A percentile compares a stretch with the other conserved stretches of the same genome.
Conservation (phyloP, 1,139 yeast genomes). For the Taphrina populina region DNA sequence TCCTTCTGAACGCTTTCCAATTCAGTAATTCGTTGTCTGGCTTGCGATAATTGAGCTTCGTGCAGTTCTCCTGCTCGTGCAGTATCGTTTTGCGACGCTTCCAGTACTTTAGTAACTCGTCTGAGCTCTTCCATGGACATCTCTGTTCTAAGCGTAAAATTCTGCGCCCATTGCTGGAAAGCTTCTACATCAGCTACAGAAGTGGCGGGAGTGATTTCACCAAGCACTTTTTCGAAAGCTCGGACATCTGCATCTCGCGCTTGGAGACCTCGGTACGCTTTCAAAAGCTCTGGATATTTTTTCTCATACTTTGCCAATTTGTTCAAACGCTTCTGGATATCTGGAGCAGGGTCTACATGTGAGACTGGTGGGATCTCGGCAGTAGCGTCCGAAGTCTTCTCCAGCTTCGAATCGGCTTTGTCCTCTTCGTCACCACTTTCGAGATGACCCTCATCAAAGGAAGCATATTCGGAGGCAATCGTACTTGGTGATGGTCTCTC, state of each 20-base stretch:
- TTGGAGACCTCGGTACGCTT: constrained; percentile 32
- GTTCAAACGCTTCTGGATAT: constrained; percentile 60
- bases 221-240: constrained; percentile 68
- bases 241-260: background rate
- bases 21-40: background rate
- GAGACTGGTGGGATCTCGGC: background rate
- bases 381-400: background rate
- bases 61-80: constrained; percentile 18
- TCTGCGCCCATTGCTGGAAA: constrained; percentile 67
- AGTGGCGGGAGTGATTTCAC: constrained; percentile 78
- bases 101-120: constrained; percentile 39
- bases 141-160: constrained; percentile 60
- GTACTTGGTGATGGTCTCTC: background rate
- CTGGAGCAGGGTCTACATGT: constrained; percentile 51
- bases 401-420: background rate
- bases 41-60: constrained; percentile 3
- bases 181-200: constrained; percentile 69
- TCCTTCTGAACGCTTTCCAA: background rate
- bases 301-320: constrained; percentile 86
- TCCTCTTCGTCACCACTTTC: constrained; percentile 24
- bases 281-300: constrained; percentile 64
- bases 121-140: constrained; percentile 57
- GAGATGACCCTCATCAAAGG: constrained; percentile 17
- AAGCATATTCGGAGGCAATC: background rate
- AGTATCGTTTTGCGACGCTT: constrained; percentile 33